Evolutionary conservation across 495 filamentous ascomycete genomes (phyloP).

Genomic region (Pyronema omphalodes): DNA sequence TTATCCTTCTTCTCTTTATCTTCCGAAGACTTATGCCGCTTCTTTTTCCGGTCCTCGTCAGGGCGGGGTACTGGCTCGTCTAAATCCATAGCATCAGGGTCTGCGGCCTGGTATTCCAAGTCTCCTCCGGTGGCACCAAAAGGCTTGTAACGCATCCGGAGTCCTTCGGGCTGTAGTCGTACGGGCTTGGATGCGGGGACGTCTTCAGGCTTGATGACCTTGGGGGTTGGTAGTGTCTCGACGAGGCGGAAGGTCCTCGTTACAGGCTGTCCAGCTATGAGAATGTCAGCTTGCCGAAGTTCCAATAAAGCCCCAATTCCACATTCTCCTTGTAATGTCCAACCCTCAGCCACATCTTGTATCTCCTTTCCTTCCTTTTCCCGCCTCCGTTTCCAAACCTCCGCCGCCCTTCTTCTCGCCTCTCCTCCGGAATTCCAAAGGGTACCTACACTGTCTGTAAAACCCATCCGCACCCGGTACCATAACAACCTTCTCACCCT

Average conservation of each 20-base stretch:
- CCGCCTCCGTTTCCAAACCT: background rate
- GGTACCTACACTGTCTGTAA: constrained; percentile 7
- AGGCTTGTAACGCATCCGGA: constrained; percentile 18
- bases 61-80: constrained; percentile 1
- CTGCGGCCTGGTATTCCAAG: constrained; percentile 6
- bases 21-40: constrained; percentile 4
- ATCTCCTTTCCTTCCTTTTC: background rate
- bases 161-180: constrained; percentile 16
- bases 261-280: constrained; percentile 8
- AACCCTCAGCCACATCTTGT: too few species aligned
- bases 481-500: background rate
- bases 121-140: constrained; percentile 16
- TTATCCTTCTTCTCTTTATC: constrained; percentile 9
- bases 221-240: constrained; percentile 7
- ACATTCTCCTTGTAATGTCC: too few species aligned
- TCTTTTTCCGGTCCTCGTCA: constrained; percentile 7
- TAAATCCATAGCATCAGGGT: constrained; percentile 1
- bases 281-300: background rate
- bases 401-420: background rate
- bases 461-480: constrained; percentile 10
- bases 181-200: constrained; percentile 4
- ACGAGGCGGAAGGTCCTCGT: constrained; percentile 13
- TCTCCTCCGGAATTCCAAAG: too few species aligned
- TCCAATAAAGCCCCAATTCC: too few species aligned
- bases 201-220: background rate